Evolutionary conservation across 306 rosid species (phyloP).

Genomic region (Styphnolobium japonicum): DNA sequence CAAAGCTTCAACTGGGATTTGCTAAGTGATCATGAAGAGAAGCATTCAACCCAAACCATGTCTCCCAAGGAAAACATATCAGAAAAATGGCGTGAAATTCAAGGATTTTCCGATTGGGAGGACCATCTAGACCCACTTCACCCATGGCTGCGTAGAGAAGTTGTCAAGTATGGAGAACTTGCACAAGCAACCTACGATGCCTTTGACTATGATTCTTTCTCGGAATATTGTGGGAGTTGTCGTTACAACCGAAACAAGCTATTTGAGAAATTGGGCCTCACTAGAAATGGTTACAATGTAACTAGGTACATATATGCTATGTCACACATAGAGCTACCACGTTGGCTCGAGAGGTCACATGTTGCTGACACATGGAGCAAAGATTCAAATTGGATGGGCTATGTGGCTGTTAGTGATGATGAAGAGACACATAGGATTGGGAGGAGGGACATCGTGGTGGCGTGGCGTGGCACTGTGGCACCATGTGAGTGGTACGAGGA

Average conservation of each 20-base stretch:
- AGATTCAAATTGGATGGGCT: constrained; percentile 78
- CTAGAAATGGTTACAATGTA: constrained; percentile 42
- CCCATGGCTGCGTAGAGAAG: constrained; percentile 56
- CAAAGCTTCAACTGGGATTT: neutral
- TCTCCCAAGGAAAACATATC: constrained; percentile 62
- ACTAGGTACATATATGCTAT: constrained; percentile 60
- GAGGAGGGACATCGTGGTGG: constrained; percentile 56
- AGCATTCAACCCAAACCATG: constrained; percentile 46
- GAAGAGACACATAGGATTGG: constrained; percentile 57
- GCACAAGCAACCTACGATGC: constrained; percentile 75
- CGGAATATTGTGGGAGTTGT: constrained; percentile 65
- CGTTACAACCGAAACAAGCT: constrained; percentile 43
- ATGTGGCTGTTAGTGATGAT: constrained; percentile 50
- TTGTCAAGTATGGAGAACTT: constrained; percentile 73
- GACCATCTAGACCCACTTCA: constrained; percentile 53
- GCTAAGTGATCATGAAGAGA: constrained; percentile 9
- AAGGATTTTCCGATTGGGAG: constrained; percentile 49
- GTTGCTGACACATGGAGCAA: constrained; percentile 56
- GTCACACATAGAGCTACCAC: constrained; percentile 55
- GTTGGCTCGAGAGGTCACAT: constrained; percentile 59
- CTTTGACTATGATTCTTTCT: constrained; percentile 58
- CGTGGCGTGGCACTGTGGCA: constrained; percentile 70
- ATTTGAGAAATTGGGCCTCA: constrained; percentile 40
- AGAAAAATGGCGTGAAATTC: constrained; percentile 52
- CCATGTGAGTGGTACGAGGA: constrained; percentile 72